Conservation (phyloP, 2,329 filamentous ascomycete genomes). For the Paramyrothecium sp. region DNA sequence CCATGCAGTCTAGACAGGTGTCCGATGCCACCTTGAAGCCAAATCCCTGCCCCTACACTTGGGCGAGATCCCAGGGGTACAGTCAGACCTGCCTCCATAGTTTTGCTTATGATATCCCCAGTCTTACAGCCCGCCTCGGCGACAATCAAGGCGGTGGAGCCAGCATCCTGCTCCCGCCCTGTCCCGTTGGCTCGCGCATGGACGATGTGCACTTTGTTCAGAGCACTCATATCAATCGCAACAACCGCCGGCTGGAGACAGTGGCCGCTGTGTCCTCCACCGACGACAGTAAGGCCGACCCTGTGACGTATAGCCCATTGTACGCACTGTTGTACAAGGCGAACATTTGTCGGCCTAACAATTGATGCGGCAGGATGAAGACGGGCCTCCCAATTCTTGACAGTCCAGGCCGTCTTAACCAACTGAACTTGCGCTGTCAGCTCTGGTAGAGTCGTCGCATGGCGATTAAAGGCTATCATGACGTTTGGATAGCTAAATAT, state of each 20-base stretch:
- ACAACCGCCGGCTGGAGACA: constrained; percentile 53
- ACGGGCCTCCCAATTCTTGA: constrained; percentile 54
- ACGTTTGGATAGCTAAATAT: constrained; percentile 46
- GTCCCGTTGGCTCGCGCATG: constrained; percentile 12
- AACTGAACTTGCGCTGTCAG: constrained; percentile 40
- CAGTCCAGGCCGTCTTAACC: constrained; percentile 15
- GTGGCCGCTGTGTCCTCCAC: constrained; percentile 60
- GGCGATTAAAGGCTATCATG: constrained; percentile 49
- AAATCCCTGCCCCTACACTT: constrained; percentile 61
- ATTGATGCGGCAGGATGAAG: constrained; percentile 40
- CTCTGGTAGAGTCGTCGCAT: constrained; percentile 41
- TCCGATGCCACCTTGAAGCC: constrained; percentile 65
- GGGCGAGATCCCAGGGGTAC: constrained; percentile 61
- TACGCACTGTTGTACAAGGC: constrained; percentile 54
- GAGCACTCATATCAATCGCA: constrained; percentile 57
- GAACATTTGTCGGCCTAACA: constrained; percentile 42
- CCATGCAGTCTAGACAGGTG: constrained; percentile 55
- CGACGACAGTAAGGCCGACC: constrained; percentile 47
- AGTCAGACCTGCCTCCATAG: constrained; percentile 46
- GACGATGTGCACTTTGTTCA: constrained; percentile 48
- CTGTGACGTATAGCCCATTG: constrained; percentile 50
- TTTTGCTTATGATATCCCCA: constrained; percentile 48
- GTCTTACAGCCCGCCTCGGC: constrained; percentile 56
- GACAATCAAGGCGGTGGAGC: constrained; percentile 37
- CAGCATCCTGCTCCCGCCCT: constrained; percentile 8